Base-by-base conservation (phyloP, 1,284 basidiomycete genomes). In the Ceratobasidium sp. region DNA sequence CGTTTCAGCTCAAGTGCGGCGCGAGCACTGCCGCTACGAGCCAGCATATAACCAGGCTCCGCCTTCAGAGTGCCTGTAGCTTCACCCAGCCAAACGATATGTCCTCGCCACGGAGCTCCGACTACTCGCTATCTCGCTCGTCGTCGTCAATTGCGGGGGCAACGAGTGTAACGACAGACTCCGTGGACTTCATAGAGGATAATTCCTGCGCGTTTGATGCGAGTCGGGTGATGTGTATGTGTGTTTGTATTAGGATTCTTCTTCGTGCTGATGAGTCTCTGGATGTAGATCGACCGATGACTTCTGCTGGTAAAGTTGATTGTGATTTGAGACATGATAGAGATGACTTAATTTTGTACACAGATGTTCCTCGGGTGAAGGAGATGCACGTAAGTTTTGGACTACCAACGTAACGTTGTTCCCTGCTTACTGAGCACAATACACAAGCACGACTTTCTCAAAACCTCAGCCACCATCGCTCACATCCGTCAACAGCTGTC, bases 201-300 rank as follows among this genome's bases (percentile, higher is more conserved):
- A n/a, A n/a, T n/a, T n/a, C n/a, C n/a, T n/a, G n/a, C n/a, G 37
- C 39, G n/a, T 74, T 74, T 53, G 49, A 74, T 51, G 69, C 69
- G 33, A 74, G 69, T 23, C 69, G 69, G 42, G 69, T 74, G 31
- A 74, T 74, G 69, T 74, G 69, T 74, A 63, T 37, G 69, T 74
- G 8, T 60, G 37, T 35, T 53, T 26, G 4, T 28, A 17, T 39
- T 20, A 4, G 23, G 15, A 60, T n/a, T 1, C 17, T 5, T 11
- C 23, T 63, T 28, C 17, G 20, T 15, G 35, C 49, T 47, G 45
- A 51, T 63, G 39, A 26, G 15, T 51, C n/a, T 39, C n/a, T 74
- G 58, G 33, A 3, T 39, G 13, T 35, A 74, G 69, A 74, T 26
- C 69, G 69, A 51, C 69, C 69, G 11, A 74, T 74, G 69, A 53